phyloP scores from a whole-genome alignment of 495 filamentous ascomycete genomes.

The Hypoxylon fragiforme region DNA sequence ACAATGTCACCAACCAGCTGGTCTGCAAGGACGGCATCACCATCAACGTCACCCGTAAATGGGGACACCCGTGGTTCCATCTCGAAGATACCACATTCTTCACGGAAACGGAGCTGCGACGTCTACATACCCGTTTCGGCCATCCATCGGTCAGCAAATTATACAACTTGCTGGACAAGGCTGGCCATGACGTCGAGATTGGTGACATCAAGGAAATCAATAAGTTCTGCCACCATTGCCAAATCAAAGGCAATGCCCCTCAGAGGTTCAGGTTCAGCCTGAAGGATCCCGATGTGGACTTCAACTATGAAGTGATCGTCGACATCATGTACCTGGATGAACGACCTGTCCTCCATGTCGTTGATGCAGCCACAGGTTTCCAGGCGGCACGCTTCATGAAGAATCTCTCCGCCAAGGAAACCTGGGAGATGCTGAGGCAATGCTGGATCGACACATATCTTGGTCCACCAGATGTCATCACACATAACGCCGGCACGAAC shows the following conservation, averaged over 20 bases:
- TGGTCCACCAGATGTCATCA: constrained; percentile 27
- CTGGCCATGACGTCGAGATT: constrained; percentile 3
- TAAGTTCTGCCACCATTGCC: neutral
- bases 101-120: constrained; percentile 1
- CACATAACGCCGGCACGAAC: constrained; percentile 30
- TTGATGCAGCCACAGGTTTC: constrained; percentile 9
- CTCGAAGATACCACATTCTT: neutral
- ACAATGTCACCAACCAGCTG: neutral
- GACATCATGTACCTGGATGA: constrained; percentile 25
- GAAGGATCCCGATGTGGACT: constrained; percentile 18
- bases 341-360: constrained; percentile 11
- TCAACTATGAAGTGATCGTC: constrained; percentile 25
- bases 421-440: constrained; percentile 22
- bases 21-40: neutral
- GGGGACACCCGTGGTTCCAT: neutral
- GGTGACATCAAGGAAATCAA: neutral
- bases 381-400: constrained; percentile 19
- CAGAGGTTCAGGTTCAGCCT: constrained; percentile 8
- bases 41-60: neutral
- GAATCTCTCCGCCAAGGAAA: constrained; percentile 18
- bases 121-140: neutral
- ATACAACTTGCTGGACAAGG: constrained; percentile 1
- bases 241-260: neutral
- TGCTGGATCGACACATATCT: constrained; percentile 39
- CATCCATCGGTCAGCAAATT: neutral